Evolutionary conservation across 108 stramenopile genomes (phyloP), one percentile per base, ranked within the genome.

Genomic region (Nitzschia sp.): DNA sequence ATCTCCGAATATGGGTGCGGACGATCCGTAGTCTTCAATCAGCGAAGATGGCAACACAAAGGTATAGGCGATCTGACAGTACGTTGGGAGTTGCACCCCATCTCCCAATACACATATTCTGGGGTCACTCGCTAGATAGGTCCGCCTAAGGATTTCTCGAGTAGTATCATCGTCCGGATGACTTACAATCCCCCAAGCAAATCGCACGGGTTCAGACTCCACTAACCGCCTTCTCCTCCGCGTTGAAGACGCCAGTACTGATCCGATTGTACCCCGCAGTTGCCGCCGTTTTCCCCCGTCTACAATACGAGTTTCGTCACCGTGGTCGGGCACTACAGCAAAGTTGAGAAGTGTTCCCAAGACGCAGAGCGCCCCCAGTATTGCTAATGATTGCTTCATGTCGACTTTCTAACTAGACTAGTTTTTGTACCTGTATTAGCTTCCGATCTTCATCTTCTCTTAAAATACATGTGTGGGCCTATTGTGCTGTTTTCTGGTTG

Each of bases 171-270:
- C 48, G 21, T 50, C 48, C 4, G 48, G 48, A 21, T 50, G 19
- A 50, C 48, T 50, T 5, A 50, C 48, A 50, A 50, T 50, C 16
- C 48, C 48, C 48, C 48, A 50, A n/a, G 48, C 48, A 50, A 50
- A 50, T 11, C 48, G 48, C 4, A 50, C 19, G 8, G 48, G 48
- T 50, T 50, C 17, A 21, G 48, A 16, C 19, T 50, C 48, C 21
- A 21, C 19, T n/a, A 22, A 16, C 19, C 48, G 48, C 21, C 48
- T 11, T 50, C 19, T 16, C 48, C 13, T 19, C 21, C 48, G 48
- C 4, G 48, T 50, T 4, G 48, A 50, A 4, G 9, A 4, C 48
- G 21, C 13, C 19, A 22, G 48, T n/a, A 50, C 19, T n/a, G 21
- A 21, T 50, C 48, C 48, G 5, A 50, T 50, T 11, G 48, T 50